These are phyloP conservation scores for Prunella vulgaris DNA, from an alignment of 257 asterid species.

Conservation along the genomic window DNA sequence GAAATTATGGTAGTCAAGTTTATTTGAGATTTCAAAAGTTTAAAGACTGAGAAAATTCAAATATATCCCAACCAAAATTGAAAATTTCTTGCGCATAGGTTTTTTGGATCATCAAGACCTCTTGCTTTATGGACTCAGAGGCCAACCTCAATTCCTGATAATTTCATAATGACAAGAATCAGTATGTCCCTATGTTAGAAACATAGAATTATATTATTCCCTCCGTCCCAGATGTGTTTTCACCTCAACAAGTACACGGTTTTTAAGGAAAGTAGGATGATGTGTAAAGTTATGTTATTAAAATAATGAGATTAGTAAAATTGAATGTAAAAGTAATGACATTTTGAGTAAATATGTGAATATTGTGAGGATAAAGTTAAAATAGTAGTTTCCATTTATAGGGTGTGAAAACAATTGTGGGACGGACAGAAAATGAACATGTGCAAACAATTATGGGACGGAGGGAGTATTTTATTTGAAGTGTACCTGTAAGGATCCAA, in stretches of 20 bases:
- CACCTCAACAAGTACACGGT: no score
- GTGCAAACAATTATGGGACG: no score
- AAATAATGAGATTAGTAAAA: no score
- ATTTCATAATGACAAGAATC: conserved; percentile 18
- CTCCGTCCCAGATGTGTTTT: no score
- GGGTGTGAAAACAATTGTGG: no score
- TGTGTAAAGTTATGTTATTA: no score
- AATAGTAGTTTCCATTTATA: no score
- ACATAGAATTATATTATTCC: conserved; percentile 6
- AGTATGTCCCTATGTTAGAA: conserved; percentile 5
- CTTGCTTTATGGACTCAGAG: conserved; percentile 73
- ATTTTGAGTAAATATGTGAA: no score
- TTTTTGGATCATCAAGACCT: conserved; percentile 54
- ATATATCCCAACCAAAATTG: conserved; percentile 54
- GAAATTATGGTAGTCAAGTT: neutral
- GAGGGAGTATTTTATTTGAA: conserved; percentile 13
- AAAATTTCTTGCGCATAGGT: conserved; percentile 55
- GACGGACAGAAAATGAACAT: no score
- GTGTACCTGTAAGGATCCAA: conserved; percentile 68
- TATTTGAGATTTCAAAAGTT: conserved; percentile 9
- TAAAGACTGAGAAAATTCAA: conserved; percentile 5
- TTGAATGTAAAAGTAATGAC: no score
- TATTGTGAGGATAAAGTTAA: no score
- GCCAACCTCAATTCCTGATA: conserved; percentile 63
- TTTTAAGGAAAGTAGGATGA: no score